Conservation (phyloP, 2,329 filamentous ascomycete species). For the Fusarium graminum region DNA sequence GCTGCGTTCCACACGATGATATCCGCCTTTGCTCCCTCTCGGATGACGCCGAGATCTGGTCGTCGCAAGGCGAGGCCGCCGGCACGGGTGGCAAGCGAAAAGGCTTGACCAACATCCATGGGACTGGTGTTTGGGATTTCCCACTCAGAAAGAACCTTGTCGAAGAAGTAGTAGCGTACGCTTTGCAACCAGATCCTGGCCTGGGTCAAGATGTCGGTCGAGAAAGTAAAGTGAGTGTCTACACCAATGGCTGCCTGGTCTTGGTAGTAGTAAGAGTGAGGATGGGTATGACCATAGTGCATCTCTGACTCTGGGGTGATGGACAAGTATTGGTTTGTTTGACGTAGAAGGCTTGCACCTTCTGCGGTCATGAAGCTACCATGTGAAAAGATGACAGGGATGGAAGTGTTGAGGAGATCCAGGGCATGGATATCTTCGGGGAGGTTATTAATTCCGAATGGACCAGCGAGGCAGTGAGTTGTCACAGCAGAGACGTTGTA, state of each 20-base stretch:
- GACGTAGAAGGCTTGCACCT: conserved; percentile 59
- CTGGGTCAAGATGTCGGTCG: conserved; percentile 64
- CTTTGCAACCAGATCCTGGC: conserved; percentile 67
- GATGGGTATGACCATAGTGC: conserved; percentile 68
- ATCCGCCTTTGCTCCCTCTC: conserved; percentile 66
- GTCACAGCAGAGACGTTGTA: conserved; percentile 61
- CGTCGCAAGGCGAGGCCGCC: conserved; percentile 66
- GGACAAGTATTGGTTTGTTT: conserved; percentile 65
- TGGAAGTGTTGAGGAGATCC: conserved; percentile 58
- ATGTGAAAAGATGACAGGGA: conserved; percentile 67
- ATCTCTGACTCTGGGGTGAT: conserved; percentile 71
- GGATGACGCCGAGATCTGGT: conserved; percentile 64
- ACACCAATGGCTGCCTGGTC: conserved; percentile 67
- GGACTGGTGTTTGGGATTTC: conserved; percentile 62
- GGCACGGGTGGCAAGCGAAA: conserved; percentile 65
- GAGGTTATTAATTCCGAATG: conserved; percentile 56
- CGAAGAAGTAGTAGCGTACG: conserved; percentile 56
- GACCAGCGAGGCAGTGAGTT: conserved; percentile 57
- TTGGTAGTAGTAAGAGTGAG: conserved; percentile 56
- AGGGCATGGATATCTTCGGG: conserved; percentile 56
- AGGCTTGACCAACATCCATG: conserved; percentile 67
- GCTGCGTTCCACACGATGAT: conserved; percentile 65
- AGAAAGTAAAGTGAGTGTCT: conserved; percentile 67
- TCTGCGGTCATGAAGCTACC: conserved; percentile 58
- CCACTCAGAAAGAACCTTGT: conserved; percentile 56